Evolutionary conservation across 2,329 filamentous ascomycete genomes (phyloP), one percentile per base, ranked within the genome.

Genomic region (Nemania abortiva): DNA sequence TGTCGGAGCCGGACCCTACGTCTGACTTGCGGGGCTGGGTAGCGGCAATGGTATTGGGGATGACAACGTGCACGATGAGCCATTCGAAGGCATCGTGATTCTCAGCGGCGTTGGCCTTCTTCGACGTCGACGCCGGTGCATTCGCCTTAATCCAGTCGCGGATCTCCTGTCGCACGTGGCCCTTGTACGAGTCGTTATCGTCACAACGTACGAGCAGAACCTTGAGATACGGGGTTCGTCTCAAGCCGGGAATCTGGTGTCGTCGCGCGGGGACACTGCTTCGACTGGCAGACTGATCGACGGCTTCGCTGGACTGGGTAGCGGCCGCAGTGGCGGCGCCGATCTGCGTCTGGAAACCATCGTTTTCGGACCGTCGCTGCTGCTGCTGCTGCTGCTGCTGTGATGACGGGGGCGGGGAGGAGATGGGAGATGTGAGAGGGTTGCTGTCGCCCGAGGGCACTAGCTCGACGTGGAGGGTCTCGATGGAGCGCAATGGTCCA

Each of bases 81-180:
- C 95, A 98, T 80, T 99, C 96, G 74, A 92, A 97, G 0, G 96
- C 95, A 83, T 99, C 95, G 77, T 99, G 96, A 70, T 97, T 96
- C 77, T 98, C 95, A 76, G 94, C 91, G 22, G 89, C 90, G 76
- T 85, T 93, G 22, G 82, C 81, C 76, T 86, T 87, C 50, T 89
- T 88, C 61, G 85, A 87, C 66, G 87, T 83, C 1, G 88, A 84
- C 0, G 88, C 83, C 0, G 89, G 87, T 0, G 91, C 90, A 71
- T 97, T 87, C 6, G 88, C 84, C 80, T 96, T 97, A 75, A 98
- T 89, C 96, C 96, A 99, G 73, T 98, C 95, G 59, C 93, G 89
- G 42, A 99, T 86, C 73, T 93, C 89, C 75, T 92, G 90, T 59
- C 94, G 88, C 6, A 93, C 90, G 13, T 89, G 89, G 1, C 88